Percentiles rank a stretch among this genome's conserved stretches.
phyloP scores from a whole-genome alignment of 1,284 basidiomycete genomes.

The Vanrija sp. region DNA sequence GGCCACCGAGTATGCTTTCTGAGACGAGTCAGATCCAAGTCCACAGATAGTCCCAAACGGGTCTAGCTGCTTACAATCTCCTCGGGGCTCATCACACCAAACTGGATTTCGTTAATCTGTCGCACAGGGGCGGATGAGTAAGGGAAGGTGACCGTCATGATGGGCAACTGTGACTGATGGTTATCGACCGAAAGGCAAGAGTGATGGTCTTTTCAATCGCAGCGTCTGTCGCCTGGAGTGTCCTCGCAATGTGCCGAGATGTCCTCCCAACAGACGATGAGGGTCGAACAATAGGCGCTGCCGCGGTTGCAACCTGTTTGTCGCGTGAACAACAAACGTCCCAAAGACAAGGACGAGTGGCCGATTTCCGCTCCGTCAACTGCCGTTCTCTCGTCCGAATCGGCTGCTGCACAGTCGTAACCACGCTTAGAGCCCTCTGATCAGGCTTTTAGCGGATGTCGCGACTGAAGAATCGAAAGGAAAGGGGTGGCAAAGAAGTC shows the following conservation, averaged over 20 bases:
- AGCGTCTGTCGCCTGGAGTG: neutral
- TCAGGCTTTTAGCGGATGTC: no score
- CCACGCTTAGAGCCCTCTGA: no score
- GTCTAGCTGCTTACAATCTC: constrained; percentile 74
- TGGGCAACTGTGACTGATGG: constrained; percentile 10
- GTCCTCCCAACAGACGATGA: no score
- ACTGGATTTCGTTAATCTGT: constrained; percentile 96
- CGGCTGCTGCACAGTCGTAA: no score
- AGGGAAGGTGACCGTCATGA: constrained; percentile 53
- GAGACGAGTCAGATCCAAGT: constrained; percentile 22
- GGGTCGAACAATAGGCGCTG: no score
- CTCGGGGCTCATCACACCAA: constrained; percentile 98
- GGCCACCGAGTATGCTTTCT: constrained; percentile 97
- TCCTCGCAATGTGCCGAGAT: neutral
- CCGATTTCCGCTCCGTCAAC: no score
- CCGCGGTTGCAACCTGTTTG: no score
- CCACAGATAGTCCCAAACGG: neutral
- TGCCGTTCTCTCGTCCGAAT: no score
- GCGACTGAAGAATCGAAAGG: no score
- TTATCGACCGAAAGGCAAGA: neutral
- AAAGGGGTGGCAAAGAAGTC: no score
- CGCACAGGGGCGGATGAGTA: constrained; percentile 88
- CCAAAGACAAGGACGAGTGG: no score
- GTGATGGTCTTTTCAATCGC: constrained; percentile 1
- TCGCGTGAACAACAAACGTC: no score